phyloP scores from a whole-genome alignment of 371 early-diverging fungal species.

The Syncephalastrum monosporum region DNA sequence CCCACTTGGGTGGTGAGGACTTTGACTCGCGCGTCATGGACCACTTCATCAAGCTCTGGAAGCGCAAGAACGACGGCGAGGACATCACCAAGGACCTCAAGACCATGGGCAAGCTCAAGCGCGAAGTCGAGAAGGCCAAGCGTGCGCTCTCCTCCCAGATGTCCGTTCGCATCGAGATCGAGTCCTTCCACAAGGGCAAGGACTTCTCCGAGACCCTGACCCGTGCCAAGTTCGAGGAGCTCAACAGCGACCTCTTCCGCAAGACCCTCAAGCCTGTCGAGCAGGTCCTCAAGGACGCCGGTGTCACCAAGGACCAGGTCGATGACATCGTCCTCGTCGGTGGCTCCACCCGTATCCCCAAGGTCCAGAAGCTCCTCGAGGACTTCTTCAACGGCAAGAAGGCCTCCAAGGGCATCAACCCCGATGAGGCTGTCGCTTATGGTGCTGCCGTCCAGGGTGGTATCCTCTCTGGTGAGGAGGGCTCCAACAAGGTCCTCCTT shows the following conservation, averaged over 20 bases:
- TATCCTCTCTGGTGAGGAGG: constrained; percentile 89
- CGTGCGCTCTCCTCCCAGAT: constrained; percentile 85
- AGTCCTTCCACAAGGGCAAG: constrained; percentile 96
- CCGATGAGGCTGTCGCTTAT: constrained; percentile 99
- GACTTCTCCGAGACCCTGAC: constrained; percentile 96
- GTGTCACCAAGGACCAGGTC: constrained; percentile 82
- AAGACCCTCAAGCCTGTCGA: constrained; percentile 97
- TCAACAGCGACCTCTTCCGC: constrained; percentile 88
- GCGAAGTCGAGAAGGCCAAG: constrained; percentile 90
- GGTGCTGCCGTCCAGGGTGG: constrained; percentile 99
- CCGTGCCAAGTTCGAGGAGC: constrained; percentile 94
- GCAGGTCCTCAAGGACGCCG: constrained; percentile 97
- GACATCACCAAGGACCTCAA: constrained; percentile 74
- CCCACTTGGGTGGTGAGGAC: constrained; percentile 96
- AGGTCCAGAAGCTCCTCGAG: constrained; percentile 93
- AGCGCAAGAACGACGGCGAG: constrained; percentile 71
- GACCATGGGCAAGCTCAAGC: constrained; percentile 85
- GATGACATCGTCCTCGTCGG: constrained; percentile 99
- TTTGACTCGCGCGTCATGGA: constrained; percentile 88
- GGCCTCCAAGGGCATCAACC: constrained; percentile 95
- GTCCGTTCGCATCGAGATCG: constrained; percentile 76
- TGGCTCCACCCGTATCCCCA: constrained; percentile 99
- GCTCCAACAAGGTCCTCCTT: constrained; percentile 83
- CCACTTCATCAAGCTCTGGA: constrained; percentile 73
- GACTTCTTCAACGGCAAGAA: constrained; percentile 91